phyloP scores from a whole-genome alignment of 371 early-diverging fungal genomes.

The Mortierella sp. region DNA sequence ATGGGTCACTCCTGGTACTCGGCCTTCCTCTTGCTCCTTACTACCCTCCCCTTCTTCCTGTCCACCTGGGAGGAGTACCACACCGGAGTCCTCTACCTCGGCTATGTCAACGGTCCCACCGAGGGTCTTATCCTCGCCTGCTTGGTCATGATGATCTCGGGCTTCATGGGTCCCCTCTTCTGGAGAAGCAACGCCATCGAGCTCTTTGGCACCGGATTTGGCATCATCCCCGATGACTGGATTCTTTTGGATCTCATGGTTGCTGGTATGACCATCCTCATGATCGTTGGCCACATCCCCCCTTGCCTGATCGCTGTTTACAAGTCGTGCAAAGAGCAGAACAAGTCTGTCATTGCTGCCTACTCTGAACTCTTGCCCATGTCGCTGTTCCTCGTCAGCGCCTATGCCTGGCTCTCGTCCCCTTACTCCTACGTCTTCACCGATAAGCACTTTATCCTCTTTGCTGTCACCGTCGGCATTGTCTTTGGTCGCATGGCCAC shows the following conservation, averaged over 20 bases:
- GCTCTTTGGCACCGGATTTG: constrained; percentile 54
- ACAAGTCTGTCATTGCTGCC: constrained; percentile 73
- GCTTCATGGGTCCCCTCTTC: constrained; percentile 64
- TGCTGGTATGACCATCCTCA: constrained; percentile 68
- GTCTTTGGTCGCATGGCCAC: constrained; percentile 93
- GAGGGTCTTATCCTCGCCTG: constrained; percentile 93
- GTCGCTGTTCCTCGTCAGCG: constrained; percentile 66
- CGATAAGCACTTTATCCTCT: constrained; percentile 80
- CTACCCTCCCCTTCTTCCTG: constrained; percentile 89
- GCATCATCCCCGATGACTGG: constrained; percentile 61
- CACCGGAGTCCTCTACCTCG: constrained; percentile 93
- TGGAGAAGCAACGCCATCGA: constrained; percentile 43
- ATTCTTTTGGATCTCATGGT: constrained; percentile 69
- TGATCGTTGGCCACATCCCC: constrained; percentile 79
- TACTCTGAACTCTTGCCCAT: constrained; percentile 78
- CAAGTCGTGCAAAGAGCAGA: constrained; percentile 76
- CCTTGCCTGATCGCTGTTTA: constrained; percentile 76
- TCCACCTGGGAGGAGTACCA: constrained; percentile 98
- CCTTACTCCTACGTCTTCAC: constrained; percentile 76
- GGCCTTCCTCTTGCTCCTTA: constrained; percentile 74
- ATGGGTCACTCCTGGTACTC: constrained; percentile 82
- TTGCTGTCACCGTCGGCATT: constrained; percentile 79
- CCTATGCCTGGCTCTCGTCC: constrained; percentile 79
- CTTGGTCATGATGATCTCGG: constrained; percentile 79
- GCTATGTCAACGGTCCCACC: constrained; percentile 96